phyloP scores from a whole-genome alignment of 2,329 filamentous ascomycete species.

The Monilinia aucupariae region DNA sequence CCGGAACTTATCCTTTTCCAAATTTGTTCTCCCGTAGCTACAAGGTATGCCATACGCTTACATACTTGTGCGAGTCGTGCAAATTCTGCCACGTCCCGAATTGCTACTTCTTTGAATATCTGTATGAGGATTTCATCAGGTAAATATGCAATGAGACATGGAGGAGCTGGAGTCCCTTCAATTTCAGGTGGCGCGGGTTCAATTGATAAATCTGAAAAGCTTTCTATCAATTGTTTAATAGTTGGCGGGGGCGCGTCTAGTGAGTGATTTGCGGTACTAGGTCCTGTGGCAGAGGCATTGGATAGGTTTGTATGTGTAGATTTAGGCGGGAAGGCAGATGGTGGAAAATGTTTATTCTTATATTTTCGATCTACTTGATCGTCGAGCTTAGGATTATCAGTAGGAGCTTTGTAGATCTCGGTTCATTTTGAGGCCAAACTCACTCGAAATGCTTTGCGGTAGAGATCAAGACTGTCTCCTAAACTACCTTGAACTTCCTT shows the following conservation, averaged over 20 bases:
- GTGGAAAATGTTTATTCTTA: constrained; percentile 84
- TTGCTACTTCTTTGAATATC: constrained; percentile 67
- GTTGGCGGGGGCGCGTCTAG: constrained; percentile 50
- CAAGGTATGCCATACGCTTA: constrained; percentile 79
- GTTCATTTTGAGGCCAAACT: constrained; percentile 24
- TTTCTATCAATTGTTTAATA: constrained; percentile 64
- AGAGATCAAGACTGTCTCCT: constrained; percentile 81
- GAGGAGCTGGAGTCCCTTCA: constrained; percentile 64
- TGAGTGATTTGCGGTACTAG: constrained; percentile 52
- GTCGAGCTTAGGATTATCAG: constrained; percentile 59
- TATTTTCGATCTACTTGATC: constrained; percentile 77
- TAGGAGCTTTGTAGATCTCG: background rate
- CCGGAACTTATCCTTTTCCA: constrained; percentile 76
- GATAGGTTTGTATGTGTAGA: constrained; percentile 36
- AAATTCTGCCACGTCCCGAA: constrained; percentile 71
- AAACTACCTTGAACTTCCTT: constrained; percentile 79
- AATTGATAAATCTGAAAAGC: constrained; percentile 68
- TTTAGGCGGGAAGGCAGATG: constrained; percentile 48
- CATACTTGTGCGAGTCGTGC: constrained; percentile 74
- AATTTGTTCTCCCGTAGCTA: constrained; percentile 75
- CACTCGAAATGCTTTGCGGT: constrained; percentile 85
- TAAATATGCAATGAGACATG: constrained; percentile 72
- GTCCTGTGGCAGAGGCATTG: constrained; percentile 47
- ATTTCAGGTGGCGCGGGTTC: constrained; percentile 60
- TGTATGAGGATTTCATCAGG: constrained; percentile 82